These are phyloP conservation scores for Pichia exigua DNA, from an alignment of 805 yeast species.

Conservation along the genomic window DNA sequence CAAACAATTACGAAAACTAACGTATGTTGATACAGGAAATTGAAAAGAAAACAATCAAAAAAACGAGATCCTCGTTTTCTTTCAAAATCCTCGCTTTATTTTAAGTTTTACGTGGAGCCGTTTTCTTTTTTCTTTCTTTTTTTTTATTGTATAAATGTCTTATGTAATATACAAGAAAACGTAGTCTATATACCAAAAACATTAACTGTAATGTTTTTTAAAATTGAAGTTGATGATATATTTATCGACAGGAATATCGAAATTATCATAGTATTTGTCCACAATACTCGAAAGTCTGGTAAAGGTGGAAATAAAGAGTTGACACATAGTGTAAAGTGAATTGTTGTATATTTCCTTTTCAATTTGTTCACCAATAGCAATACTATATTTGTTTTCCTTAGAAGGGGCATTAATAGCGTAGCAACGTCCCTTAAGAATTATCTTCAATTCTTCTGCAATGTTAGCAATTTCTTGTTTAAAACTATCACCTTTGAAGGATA, in stretches of 20 bases:
- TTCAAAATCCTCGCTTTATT: neutral
- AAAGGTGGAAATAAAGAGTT: conserved; percentile 47
- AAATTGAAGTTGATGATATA: conserved; percentile 25
- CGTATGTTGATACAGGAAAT: neutral
- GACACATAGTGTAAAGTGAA: conserved; percentile 66
- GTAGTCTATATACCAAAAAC: neutral
- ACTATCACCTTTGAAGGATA: conserved; percentile 51
- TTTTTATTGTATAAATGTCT: neutral
- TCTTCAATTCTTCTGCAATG: conserved; percentile 47
- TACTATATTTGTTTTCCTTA: conserved; percentile 24
- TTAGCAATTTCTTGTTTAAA: conserved; percentile 46
- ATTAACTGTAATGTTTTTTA: conserved; percentile 19
- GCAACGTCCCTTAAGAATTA: conserved; percentile 35
- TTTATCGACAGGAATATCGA: conserved; percentile 25
- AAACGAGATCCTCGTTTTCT: neutral
- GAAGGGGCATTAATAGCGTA: conserved; percentile 7
- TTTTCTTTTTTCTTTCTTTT: neutral
- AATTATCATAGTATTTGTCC: conserved; percentile 41
- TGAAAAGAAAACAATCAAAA: neutral
- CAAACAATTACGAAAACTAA: no score
- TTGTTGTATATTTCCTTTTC: conserved; percentile 50
- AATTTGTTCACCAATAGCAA: conserved; percentile 28
- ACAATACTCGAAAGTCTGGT: conserved; percentile 47
- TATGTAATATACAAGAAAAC: neutral
- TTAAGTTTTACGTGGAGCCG: neutral